Evolutionary conservation across 345 rosid genomes (phyloP).

Genomic region (Gossypium stocksii): DNA sequence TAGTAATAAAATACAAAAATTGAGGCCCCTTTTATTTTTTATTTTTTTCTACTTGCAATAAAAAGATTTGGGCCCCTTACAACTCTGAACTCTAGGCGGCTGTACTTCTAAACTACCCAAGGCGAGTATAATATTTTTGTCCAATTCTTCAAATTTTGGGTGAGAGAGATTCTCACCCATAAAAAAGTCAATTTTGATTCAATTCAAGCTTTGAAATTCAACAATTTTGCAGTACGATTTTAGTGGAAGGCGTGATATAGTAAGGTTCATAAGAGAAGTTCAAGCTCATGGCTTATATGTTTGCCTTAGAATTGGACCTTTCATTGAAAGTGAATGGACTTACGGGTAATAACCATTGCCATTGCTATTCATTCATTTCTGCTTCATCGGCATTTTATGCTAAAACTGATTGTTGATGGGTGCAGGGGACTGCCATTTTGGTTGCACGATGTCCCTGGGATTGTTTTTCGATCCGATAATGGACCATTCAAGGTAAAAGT

Average conservation of each 20-base stretch:
- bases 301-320: slow-evolving; percentile 62
- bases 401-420: neutral
- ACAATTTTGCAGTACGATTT: slow-evolving; percentile 42
- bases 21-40: too few relatives aligned
- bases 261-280: slow-evolving; percentile 44
- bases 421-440: slow-evolving; percentile 58
- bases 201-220: neutral
- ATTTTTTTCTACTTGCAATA: too few relatives aligned
- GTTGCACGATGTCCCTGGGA: slow-evolving; percentile 49
- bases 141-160: neutral
- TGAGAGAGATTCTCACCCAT: too few relatives aligned
- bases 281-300: slow-evolving; percentile 41
- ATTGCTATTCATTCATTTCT: neutral
- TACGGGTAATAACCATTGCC: slow-evolving; percentile 40
- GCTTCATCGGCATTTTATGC: neutral
- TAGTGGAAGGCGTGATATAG: slow-evolving; percentile 39
- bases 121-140: too few relatives aligned
- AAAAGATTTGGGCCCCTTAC: too few relatives aligned
- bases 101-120: too few relatives aligned
- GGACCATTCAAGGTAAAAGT: slow-evolving; percentile 46
- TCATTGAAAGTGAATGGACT: slow-evolving; percentile 60
- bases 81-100: too few relatives aligned
- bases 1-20: too few relatives aligned
- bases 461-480: slow-evolving; percentile 51
- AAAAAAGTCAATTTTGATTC: neutral